These are phyloP conservation scores for Picea glauca DNA, from an alignment of 75 land plant genomes.

Conservation along the genomic window DNA sequence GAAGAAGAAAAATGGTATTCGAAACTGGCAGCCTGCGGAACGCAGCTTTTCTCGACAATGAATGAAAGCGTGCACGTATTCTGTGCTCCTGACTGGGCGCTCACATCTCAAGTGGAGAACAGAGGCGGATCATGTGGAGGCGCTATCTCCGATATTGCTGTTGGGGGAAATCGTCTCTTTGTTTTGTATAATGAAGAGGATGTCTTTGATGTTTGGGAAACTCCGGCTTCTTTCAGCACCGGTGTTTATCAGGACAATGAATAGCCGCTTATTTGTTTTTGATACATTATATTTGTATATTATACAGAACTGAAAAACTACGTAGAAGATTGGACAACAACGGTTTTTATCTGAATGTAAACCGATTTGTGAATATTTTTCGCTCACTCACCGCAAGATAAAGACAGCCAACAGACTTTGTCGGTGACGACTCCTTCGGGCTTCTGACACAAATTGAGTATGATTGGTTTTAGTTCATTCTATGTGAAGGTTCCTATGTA, in stretches of 20 bases:
- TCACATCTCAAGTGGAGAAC: conserved; percentile 62
- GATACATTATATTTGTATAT: too few relatives aligned
- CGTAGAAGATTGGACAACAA: too few relatives aligned
- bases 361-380: too few relatives aligned
- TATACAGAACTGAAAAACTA: too few relatives aligned
- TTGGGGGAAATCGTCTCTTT: conserved; percentile 82
- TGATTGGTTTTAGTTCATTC: too few relatives aligned
- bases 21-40: conserved; percentile 60
- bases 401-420: too few relatives aligned
- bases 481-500: too few relatives aligned
- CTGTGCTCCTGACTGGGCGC: conserved; percentile 66
- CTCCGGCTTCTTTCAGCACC: conserved; percentile 24
- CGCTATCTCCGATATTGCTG: conserved; percentile 74
- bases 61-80: conserved; percentile 72
- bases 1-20: conserved; percentile 76
- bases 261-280: background rate
- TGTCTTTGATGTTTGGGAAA: conserved; percentile 80
- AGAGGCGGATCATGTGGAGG: conserved; percentile 46
- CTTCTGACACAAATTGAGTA: too few relatives aligned
- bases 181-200: conserved; percentile 73
- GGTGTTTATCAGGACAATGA: background rate
- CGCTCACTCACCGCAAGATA: too few relatives aligned
- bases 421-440: too few relatives aligned
- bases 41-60: conserved; percentile 72
- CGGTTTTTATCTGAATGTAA: too few relatives aligned